These are phyloP conservation scores for Coriaria nepalensis DNA, from an alignment of 306 rosid genomes.

Conservation along the genomic window DNA sequence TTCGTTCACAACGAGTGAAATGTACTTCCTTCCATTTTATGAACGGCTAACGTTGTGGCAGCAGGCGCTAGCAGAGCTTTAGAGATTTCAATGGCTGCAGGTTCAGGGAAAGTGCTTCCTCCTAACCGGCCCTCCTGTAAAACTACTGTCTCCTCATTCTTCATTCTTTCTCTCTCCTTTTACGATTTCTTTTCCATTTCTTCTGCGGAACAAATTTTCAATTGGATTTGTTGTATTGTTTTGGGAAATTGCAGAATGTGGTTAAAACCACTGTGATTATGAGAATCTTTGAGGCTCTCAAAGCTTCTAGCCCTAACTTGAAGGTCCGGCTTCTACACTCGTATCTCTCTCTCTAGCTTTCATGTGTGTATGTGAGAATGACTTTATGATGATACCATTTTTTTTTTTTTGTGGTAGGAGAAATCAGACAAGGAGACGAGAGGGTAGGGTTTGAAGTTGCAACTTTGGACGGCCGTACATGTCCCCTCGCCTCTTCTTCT, in stretches of 20 bases:
- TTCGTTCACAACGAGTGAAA: too few species aligned
- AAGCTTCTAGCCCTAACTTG: slow-evolving; percentile 37
- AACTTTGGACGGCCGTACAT: slow-evolving; percentile 56
- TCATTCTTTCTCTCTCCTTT: neutral
- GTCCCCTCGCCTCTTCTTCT: slow-evolving; percentile 52
- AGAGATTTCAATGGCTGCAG: slow-evolving; percentile 15
- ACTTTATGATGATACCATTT: neutral
- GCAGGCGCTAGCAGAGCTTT: neutral
- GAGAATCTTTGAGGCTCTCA: slow-evolving; percentile 46
- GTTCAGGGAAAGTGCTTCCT: slow-evolving; percentile 53
- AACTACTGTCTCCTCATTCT: neutral
- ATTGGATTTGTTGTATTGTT: neutral
- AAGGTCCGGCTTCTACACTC: slow-evolving; percentile 77
- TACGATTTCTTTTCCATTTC: neutral
- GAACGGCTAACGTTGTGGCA: too few species aligned
- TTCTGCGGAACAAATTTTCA: neutral
- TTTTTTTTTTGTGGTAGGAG: slow-evolving; percentile 29
- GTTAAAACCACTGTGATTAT: slow-evolving; percentile 64
- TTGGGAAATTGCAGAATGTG: slow-evolving; percentile 35
- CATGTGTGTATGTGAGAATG: neutral
- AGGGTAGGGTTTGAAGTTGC: slow-evolving; percentile 73
- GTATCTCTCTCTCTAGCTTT: slow-evolving; percentile 16
- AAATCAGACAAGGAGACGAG: slow-evolving; percentile 39
- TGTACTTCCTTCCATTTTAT: too few species aligned
- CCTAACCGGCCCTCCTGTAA: slow-evolving; percentile 66